These are phyloP conservation scores for Lachancea thermotolerans DNA, from an alignment of 805 yeast genomes.

Conservation along the genomic window DNA sequence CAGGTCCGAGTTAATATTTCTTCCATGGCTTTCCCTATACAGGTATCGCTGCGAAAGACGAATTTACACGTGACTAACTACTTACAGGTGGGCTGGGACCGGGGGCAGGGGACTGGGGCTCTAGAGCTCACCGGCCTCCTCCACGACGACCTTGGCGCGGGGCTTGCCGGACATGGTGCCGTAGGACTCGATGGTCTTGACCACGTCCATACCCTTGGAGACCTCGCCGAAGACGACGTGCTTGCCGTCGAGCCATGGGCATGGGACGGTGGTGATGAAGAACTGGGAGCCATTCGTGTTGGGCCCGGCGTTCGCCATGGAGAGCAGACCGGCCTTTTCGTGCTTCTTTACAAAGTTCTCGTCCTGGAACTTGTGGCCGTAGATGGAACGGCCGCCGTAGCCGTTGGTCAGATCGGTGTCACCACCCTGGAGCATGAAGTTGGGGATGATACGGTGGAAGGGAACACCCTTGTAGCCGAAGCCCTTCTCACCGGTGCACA, in stretches of 20 bases:
- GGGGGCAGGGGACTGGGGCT: not conserved
- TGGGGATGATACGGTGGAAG: slow-evolving; percentile 92
- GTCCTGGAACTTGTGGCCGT: slow-evolving; percentile 57
- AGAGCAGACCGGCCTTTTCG: slow-evolving; percentile 72
- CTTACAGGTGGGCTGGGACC: not conserved
- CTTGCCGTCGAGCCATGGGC: slow-evolving; percentile 74
- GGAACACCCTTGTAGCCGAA: slow-evolving; percentile 77
- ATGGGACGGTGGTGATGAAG: slow-evolving; percentile 74
- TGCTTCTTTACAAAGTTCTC: slow-evolving; percentile 67
- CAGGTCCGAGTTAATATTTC: no score
- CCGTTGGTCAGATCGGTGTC: slow-evolving; percentile 84
- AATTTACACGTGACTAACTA: not conserved
- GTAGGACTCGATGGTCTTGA: slow-evolving; percentile 52
- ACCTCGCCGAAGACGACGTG: slow-evolving; percentile 79
- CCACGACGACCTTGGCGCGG: slow-evolving; percentile 55
- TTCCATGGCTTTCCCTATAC: no score
- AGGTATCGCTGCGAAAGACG: no score
- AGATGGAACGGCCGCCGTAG: slow-evolving; percentile 86
- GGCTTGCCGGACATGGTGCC: slow-evolving; percentile 68
- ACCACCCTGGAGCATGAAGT: slow-evolving; percentile 96
- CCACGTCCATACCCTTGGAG: slow-evolving; percentile 53
- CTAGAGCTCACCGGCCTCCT: slow-evolving; percentile 40
- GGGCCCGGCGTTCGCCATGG: slow-evolving; percentile 93
- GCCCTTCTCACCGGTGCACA: slow-evolving; percentile 85
- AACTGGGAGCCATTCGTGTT: slow-evolving; percentile 90